Evolutionary conservation across 2,329 filamentous ascomycete species (phyloP).

Genomic region (Leptographium procerum): DNA sequence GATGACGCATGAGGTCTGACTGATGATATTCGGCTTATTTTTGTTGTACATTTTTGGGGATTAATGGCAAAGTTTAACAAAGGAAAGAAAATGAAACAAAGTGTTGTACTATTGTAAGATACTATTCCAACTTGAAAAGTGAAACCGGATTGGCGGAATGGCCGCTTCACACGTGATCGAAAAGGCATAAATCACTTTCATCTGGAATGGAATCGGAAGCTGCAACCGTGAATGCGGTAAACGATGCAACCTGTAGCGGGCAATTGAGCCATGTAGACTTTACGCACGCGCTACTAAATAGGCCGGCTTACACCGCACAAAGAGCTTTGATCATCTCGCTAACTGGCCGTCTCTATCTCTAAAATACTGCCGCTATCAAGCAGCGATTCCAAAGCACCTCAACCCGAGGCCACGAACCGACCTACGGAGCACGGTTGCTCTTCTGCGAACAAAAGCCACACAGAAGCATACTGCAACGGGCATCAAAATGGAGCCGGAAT

Average conservation of each 20-base stretch:
- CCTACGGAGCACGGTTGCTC: neutral
- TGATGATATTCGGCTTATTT: neutral
- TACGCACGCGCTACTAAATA: neutral
- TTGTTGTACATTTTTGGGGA: neutral
- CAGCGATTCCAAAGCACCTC: constrained; percentile 23
- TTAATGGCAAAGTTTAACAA: neutral
- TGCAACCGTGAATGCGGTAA: neutral
- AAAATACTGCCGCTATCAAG: neutral
- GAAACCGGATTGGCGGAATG: neutral
- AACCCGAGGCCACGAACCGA: neutral
- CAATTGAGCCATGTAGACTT: neutral
- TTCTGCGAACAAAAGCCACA: neutral
- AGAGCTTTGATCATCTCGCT: neutral
- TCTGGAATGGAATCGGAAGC: neutral
- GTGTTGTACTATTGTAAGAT: neutral
- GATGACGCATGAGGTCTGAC: neutral
- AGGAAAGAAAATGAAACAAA: neutral
- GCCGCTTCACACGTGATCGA: neutral
- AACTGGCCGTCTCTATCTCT: neutral
- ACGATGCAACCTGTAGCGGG: neutral
- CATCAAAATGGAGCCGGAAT: neutral
- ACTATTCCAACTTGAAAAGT: no score
- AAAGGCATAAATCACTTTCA: neutral
- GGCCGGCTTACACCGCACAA: neutral
- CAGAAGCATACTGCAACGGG: neutral